Conservation (phyloP, 192 early-diverging fungal species). For the Mortierella hygrophila region DNA sequence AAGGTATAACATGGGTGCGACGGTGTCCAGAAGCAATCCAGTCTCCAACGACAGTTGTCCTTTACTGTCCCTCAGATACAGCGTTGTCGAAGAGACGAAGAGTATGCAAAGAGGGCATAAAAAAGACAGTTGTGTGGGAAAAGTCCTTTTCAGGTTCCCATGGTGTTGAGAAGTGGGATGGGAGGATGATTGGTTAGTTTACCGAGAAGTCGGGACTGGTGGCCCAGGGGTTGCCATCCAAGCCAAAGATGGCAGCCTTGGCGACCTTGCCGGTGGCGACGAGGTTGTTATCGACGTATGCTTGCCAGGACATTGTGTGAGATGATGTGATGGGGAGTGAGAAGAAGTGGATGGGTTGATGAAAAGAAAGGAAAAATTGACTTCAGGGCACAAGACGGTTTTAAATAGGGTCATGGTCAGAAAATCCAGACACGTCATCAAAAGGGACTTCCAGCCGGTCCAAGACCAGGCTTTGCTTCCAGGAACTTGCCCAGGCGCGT, state of each 20-base stretch:
- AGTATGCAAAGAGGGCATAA: background rate
- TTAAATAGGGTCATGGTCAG: background rate
- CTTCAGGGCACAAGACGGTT: background rate
- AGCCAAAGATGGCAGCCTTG: conserved; percentile 87
- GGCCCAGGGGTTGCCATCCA: conserved; percentile 88
- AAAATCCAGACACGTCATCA: conserved; percentile 40
- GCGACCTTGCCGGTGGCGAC: conserved; percentile 78
- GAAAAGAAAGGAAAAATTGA: conserved; percentile 18
- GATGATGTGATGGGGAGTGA: conserved; percentile 16
- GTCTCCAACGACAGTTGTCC: background rate
- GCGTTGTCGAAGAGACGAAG: background rate
- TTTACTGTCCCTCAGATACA: background rate
- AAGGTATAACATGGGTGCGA: background rate
- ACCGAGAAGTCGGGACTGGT: conserved; percentile 79
- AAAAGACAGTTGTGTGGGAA: conserved; percentile 1
- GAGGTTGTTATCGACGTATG: conserved; percentile 87
- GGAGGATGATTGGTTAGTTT: conserved; percentile 18
- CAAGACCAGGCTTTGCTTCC: background rate
- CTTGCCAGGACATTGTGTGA: conserved; percentile 81
- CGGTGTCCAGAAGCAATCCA: background rate
- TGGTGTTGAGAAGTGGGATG: background rate
- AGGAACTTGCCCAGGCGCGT: background rate
- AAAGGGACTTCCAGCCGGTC: background rate
- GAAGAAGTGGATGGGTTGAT: conserved; percentile 21
- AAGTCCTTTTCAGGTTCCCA: background rate